These are phyloP conservation scores for Geotrichum aggregatum DNA, from an alignment of 1,139 yeast species.

Conservation along the genomic window DNA sequence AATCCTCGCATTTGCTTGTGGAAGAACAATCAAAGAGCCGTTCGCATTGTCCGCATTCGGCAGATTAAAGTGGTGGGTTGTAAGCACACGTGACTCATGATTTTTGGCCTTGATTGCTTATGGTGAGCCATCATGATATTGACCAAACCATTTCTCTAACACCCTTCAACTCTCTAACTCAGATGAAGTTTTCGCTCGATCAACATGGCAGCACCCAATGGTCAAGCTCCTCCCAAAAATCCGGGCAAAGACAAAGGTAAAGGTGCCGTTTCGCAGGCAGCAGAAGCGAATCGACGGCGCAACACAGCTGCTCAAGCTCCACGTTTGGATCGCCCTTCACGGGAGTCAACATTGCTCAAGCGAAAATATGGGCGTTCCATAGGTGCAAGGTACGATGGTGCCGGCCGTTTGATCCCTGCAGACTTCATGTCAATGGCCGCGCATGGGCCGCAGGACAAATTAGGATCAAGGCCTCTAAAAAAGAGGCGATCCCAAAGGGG, in stretches of 20 bases:
- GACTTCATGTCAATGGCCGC: conserved; percentile 10
- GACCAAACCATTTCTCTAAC: no score
- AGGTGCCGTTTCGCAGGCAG: not conserved
- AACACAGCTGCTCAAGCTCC: not conserved
- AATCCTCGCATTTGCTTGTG: no score
- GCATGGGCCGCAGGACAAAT: not conserved
- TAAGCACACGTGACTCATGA: no score
- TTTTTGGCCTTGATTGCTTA: no score
- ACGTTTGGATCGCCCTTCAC: not conserved
- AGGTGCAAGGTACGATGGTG: conserved; percentile 19
- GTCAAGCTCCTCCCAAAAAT: not conserved
- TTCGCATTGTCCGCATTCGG: no score
- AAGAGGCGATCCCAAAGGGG: conserved; percentile 3
- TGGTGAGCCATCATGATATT: no score
- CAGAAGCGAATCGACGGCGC: conserved; percentile 6
- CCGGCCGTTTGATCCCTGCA: conserved; percentile 17
- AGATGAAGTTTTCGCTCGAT: not conserved
- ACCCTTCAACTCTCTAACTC: not conserved
- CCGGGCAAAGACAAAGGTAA: conserved; percentile 1
- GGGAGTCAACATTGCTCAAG: conserved; percentile 8
- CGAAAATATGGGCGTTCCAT: conserved; percentile 20
- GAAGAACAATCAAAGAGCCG: no score
- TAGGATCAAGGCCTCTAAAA: not conserved
- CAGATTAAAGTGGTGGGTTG: no score
- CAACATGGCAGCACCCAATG: conserved; percentile 6